phyloP scores from a whole-genome alignment of 257 asterid species.

The Scutellaria barbata region DNA sequence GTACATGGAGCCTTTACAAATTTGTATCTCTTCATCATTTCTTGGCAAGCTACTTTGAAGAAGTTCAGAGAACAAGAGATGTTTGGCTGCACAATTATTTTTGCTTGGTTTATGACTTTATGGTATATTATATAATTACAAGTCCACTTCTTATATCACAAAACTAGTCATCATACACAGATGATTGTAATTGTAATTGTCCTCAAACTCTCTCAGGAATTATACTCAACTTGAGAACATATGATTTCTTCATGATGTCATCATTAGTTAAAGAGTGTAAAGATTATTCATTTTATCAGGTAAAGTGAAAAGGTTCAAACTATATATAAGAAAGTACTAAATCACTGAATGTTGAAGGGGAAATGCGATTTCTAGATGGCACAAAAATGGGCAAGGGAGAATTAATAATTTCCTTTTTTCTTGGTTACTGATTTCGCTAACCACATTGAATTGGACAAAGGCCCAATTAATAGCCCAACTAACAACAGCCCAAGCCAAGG shows the following conservation, averaged over 20 bases:
- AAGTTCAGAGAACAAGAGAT: background rate
- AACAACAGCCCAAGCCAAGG: background rate
- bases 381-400: too few relatives aligned
- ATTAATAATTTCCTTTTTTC: too few relatives aligned
- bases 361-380: too few relatives aligned
- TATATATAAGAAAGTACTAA: too few relatives aligned
- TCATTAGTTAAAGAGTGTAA: too few relatives aligned
- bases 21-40: background rate
- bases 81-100: background rate
- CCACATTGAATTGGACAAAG: background rate
- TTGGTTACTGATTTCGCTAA: too few relatives aligned
- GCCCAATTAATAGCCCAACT: background rate
- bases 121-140: background rate
- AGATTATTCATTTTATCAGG: too few relatives aligned
- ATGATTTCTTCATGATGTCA: background rate
- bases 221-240: background rate
- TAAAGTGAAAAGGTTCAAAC: too few relatives aligned
- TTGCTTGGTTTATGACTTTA: background rate
- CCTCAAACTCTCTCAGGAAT: conserved; percentile 5
- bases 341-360: too few relatives aligned
- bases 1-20: background rate
- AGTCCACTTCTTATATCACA: background rate
- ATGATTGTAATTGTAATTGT: background rate
- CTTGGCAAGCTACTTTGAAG: background rate
- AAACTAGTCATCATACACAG: background rate